Base-by-base conservation (phyloP, 192 early-diverging fungal species). In the Coemansia sp. region DNA sequence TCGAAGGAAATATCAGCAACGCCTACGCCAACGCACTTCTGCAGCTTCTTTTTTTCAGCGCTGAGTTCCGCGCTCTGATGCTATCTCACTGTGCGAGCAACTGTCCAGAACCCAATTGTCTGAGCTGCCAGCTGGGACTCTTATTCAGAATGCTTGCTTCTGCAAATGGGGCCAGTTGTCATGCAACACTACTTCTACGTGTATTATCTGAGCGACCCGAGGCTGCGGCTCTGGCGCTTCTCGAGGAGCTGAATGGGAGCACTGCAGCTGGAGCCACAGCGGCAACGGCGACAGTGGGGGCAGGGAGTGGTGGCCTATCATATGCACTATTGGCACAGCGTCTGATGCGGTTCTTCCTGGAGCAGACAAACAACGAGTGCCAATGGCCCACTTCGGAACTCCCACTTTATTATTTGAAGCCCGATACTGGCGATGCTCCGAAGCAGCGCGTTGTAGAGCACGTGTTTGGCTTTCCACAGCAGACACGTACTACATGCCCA, bases 61-160 rank as follows among this genome's bases (percentile, higher is more conserved):
- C 69, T 9, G 82, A 78, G 9, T 72, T 97, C 31, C 80, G 92
- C 24, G 73, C 82, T 16, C 65, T 95, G 4, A 82, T 84, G 30
- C 91, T 90, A 62, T 78, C 86, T 23, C 96, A 98, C 71, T 85
- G 92, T 22, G 74, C 77, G 9, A 69, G 81, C 1, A 62, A 67
- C 22, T 96, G 96, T 56, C 54, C 84, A 0, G 86, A 87, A 49
- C 87, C 93, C 32, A 84, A 78, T 60, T 99, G 97, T 49, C 69
- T 99, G 52, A 82, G 85, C 7, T 99, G 97, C 82, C 95, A 99
- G 58, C 80, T 98, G 25, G 94, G 94, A 0, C 93, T 96, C 58
- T 71, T 99, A 63, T 97, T 95, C 71, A 80, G 91, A 0, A 94
- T 95, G 94, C 73, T 99, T 21, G 91, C 93, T 49, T 88, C 92